phyloP scores from a whole-genome alignment of 1,139 yeast species.

The Yamadazyma epiphylla region DNA sequence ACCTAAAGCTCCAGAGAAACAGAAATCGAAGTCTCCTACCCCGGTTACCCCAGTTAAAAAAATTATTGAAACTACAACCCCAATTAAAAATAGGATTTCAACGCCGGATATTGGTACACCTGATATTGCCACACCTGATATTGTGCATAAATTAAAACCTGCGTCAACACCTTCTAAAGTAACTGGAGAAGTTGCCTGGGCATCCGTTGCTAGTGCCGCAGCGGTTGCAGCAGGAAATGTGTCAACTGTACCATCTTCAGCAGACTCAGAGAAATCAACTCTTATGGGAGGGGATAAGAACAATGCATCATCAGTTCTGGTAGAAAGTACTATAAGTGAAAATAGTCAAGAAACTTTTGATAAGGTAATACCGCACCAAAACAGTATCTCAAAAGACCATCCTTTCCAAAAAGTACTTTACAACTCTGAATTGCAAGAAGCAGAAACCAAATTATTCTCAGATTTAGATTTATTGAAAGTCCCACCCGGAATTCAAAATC shows the following conservation, averaged over 20 bases:
- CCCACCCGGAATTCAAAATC: constrained; percentile 74
- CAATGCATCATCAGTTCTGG: not conserved
- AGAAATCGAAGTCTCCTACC: not conserved
- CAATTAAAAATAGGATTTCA: constrained; percentile 6
- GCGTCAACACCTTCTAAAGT: constrained; percentile 67
- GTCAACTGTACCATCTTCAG: constrained; percentile 23
- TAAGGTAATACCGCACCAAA: no score
- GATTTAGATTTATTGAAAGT: constrained; percentile 43
- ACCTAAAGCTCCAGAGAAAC: not conserved
- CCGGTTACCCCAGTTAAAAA: not conserved
- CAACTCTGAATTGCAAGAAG: constrained; percentile 27
- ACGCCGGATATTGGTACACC: constrained; percentile 13
- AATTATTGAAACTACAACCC: not conserved
- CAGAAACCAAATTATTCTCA: constrained; percentile 34
- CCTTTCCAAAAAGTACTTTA: constrained; percentile 17
- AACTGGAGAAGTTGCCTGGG: constrained; percentile 63
- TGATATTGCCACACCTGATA: constrained; percentile 26
- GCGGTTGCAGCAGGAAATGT: constrained; percentile 8
- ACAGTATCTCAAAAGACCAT: no score
- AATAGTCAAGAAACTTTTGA: not conserved
- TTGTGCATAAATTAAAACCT: constrained; percentile 55
- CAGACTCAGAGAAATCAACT: constrained; percentile 7
- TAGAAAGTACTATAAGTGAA: not conserved
- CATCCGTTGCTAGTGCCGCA: constrained; percentile 56
- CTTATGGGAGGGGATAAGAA: not conserved